A percentile compares a stretch with the other conserved stretches of the same genome.
Evolutionary conservation across 2,329 filamentous ascomycete species (phyloP).

Genomic region (Penicillium digitatum): DNA sequence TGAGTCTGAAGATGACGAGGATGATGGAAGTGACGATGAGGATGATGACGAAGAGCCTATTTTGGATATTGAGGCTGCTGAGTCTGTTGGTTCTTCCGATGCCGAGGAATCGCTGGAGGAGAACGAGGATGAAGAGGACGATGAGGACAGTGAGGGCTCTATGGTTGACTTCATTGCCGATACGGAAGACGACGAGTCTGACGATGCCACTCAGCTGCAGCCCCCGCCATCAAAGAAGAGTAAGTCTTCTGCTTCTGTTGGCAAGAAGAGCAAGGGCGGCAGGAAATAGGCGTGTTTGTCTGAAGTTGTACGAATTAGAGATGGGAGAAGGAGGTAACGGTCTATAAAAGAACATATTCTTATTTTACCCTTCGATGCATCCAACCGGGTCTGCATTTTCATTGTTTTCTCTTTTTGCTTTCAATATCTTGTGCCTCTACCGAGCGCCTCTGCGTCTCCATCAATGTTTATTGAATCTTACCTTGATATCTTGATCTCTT

Average conservation of each 20-base stretch:
- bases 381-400: constrained; percentile 10
- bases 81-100: constrained; percentile 41
- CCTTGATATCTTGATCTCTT: constrained; percentile 4
- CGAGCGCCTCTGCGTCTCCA: constrained; percentile 11
- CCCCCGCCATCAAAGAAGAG: constrained; percentile 36
- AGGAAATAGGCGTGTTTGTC: constrained; percentile 27
- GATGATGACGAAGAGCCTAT: constrained; percentile 41
- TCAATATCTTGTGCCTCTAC: constrained; percentile 13
- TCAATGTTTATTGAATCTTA: constrained; percentile 8
- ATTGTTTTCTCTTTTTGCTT: constrained; percentile 6
- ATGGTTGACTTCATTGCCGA: constrained; percentile 48
- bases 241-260: constrained; percentile 22
- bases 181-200: constrained; percentile 43
- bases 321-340: constrained; percentile 16
- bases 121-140: constrained; percentile 60
- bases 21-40: constrained; percentile 56
- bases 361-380: constrained; percentile 15
- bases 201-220: constrained; percentile 27
- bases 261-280: constrained; percentile 34
- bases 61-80: constrained; percentile 45
- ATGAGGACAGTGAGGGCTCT: constrained; percentile 56
- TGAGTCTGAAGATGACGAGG: constrained; percentile 47
- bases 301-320: constrained; percentile 14
- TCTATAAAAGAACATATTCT: constrained; percentile 16
- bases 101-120: constrained; percentile 54